A percentile compares a stretch with the other conserved stretches of the same genome.
Conservation (phyloP, 371 early-diverging fungal species). For the Mucor circinelloides region DNA sequence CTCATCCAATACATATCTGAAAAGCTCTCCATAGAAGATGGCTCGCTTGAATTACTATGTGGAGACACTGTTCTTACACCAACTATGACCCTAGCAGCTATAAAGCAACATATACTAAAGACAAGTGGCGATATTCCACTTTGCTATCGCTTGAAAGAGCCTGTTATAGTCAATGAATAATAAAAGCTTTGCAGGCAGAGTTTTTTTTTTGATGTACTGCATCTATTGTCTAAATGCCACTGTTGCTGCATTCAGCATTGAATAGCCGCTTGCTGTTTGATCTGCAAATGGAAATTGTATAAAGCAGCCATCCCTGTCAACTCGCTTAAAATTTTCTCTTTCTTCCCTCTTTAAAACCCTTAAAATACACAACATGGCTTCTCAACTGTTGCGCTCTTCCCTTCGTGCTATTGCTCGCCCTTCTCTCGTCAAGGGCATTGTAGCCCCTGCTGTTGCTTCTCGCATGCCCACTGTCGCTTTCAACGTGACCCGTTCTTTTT, state of each 20-base stretch:
- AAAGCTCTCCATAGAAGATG: slow-evolving; percentile 51
- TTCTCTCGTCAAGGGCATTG: slow-evolving; percentile 19
- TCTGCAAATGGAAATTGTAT: not conserved
- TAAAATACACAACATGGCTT: slow-evolving; percentile 28
- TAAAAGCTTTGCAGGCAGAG: slow-evolving; percentile 21
- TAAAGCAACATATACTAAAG: slow-evolving; percentile 85
- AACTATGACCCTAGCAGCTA: slow-evolving; percentile 82
- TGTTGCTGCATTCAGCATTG: not conserved
- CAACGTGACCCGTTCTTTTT: slow-evolving; percentile 30
- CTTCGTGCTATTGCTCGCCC: slow-evolving; percentile 42
- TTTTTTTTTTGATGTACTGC: not conserved
- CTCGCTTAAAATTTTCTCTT: slow-evolving; percentile 1
- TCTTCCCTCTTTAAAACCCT: not conserved
- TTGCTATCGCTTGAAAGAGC: slow-evolving; percentile 56
- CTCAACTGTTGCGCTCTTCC: slow-evolving; percentile 41
- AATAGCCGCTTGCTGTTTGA: not conserved
- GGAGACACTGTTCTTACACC: slow-evolving; percentile 72
- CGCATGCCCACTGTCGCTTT: slow-evolving; percentile 26
- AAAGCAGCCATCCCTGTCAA: slow-evolving; percentile 16
- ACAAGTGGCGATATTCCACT: slow-evolving; percentile 77
- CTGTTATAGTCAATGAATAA: not conserved
- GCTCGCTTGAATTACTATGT: slow-evolving; percentile 72
- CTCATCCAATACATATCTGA: slow-evolving; percentile 82
- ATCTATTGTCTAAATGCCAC: not conserved
- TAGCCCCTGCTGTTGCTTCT: slow-evolving; percentile 14